Conservation (phyloP, 1,284 basidiomycete genomes). For the Ganoderma sinense region DNA sequence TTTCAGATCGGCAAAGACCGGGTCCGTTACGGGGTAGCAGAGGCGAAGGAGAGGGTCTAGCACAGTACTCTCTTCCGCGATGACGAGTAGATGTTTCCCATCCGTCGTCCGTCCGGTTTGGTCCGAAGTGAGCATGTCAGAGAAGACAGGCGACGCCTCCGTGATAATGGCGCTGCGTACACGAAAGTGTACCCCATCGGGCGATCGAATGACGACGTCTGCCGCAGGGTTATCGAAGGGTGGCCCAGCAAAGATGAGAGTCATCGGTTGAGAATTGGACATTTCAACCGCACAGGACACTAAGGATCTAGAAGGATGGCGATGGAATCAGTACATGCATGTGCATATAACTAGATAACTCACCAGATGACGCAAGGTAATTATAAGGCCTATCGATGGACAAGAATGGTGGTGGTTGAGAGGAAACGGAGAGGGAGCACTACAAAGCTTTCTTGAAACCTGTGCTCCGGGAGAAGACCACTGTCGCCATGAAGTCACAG, state of each 20-base stretch:
- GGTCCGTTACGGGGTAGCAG: slow-evolving; percentile 32
- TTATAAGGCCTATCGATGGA: neutral
- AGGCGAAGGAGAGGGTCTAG: slow-evolving; percentile 33
- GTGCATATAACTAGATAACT: neutral
- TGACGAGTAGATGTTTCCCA: slow-evolving; percentile 15
- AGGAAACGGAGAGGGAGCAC: neutral
- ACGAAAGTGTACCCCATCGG: slow-evolving; percentile 25
- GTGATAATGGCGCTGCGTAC: slow-evolving; percentile 20
- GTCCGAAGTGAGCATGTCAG: slow-evolving; percentile 40
- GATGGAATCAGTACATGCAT: neutral
- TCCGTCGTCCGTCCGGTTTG: neutral
- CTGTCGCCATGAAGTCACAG: neutral
- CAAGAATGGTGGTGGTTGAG: neutral
- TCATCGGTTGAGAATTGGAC: neutral
- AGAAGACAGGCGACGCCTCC: slow-evolving; percentile 42
- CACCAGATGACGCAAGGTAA: neutral
- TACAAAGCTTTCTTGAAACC: neutral
- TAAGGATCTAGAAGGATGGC: neutral
- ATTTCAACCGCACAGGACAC: neutral
- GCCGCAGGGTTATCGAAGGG: slow-evolving; percentile 19
- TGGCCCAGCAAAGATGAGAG: slow-evolving; percentile 3
- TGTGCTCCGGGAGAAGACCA: neutral
- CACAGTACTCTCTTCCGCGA: slow-evolving; percentile 25
- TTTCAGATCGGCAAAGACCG: slow-evolving; percentile 13
- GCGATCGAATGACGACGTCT: slow-evolving; percentile 40